Base-by-base conservation (phyloP, 345 rosid genomes). In the Lepidium aucheri region DNA sequence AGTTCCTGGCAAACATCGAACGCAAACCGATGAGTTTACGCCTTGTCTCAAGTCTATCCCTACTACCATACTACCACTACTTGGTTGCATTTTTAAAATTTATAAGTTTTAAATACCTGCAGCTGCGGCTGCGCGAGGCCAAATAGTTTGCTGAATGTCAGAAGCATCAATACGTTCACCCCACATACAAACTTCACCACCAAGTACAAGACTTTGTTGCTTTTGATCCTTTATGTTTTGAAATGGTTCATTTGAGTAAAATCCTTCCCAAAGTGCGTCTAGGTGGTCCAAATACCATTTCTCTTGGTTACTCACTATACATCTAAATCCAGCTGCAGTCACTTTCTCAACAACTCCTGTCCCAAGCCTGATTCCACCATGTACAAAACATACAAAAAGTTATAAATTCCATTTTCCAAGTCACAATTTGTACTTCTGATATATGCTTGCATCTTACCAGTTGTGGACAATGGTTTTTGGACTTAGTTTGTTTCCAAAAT, bases 141-240 rank as follows among this genome's bases (percentile, higher is more conserved):
- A 88, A 69, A 88, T 85, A 38, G 91, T 88, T 79, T 88, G 89
- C 43, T 85, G 70, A 69, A 88, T 82, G 61, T 85, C 82, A 8
- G 95, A 88, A 39, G 67, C 84, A 67, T 83, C 88, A 53, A 79
- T 54, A 44, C 17, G 24, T 79, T 85, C 91, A 26, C 89, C 95
- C 95, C 91, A 88, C 87, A 84, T 84, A 72, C 95, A 88, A 34
- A 85, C 95, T 69, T 88, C 87, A 11, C 95, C 90, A 26, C 95
- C 95, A 30, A 88, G 68, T 71, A 85, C 85, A 60, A 85, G 72
- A 63, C 73, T 74, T 74, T 85, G 82, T 47, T 78, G 80, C 53
- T 76, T 47, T 9, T 40, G 5, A 33, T 85, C 64, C 14, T 62
- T 72, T 50, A 88, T 81, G 35, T 77, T 67, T 74, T 72, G 57